Percentiles rank a stretch among this genome's conserved stretches.
Conservation (phyloP, 495 filamentous ascomycete species). For the Trichoderma reesei region DNA sequence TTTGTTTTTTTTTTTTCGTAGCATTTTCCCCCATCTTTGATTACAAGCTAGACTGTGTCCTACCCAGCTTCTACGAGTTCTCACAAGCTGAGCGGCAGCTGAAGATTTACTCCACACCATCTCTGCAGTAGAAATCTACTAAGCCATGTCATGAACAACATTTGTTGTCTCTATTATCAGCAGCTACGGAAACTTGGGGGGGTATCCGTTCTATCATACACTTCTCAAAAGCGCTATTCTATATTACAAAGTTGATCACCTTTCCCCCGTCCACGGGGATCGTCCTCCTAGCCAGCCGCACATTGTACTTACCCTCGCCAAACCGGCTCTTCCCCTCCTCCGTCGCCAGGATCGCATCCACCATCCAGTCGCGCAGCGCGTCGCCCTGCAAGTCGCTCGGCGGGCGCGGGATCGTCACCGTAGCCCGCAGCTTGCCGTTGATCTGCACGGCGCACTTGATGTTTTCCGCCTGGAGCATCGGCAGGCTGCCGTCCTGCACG, state of each 20-base stretch:
- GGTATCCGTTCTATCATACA: conserved; percentile 3
- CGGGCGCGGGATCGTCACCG: conserved; percentile 44
- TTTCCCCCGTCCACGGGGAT: conserved; percentile 43
- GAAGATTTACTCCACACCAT: too few relatives aligned
- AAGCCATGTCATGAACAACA: too few relatives aligned
- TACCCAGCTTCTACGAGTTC: too few relatives aligned
- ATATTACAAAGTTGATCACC: conserved; percentile 49
- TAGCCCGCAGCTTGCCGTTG: conserved; percentile 63
- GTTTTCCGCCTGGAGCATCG: conserved; percentile 25
- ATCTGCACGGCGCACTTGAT: conserved; percentile 57
- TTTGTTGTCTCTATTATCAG: not conserved
- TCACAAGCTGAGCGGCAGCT: too few relatives aligned
- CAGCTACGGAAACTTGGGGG: not conserved
- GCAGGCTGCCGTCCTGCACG: conserved; percentile 37
- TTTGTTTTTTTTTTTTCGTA: too few relatives aligned
- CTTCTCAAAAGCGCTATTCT: conserved; percentile 10
- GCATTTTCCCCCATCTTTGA: not conserved
- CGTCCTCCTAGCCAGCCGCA: conserved; percentile 35
- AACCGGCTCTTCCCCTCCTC: conserved; percentile 42
- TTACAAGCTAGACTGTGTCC: not conserved
- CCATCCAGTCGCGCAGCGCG: conserved; percentile 45
- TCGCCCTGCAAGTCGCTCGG: conserved; percentile 21
- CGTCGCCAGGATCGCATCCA: conserved; percentile 34
- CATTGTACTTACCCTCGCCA: conserved; percentile 22
- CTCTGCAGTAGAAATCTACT: too few relatives aligned